Percentiles rank a stretch among this genome's conserved stretches.
These are phyloP conservation scores for Solanum peruvianum DNA, from an alignment of 257 asterid species.

Conservation along the genomic window DNA sequence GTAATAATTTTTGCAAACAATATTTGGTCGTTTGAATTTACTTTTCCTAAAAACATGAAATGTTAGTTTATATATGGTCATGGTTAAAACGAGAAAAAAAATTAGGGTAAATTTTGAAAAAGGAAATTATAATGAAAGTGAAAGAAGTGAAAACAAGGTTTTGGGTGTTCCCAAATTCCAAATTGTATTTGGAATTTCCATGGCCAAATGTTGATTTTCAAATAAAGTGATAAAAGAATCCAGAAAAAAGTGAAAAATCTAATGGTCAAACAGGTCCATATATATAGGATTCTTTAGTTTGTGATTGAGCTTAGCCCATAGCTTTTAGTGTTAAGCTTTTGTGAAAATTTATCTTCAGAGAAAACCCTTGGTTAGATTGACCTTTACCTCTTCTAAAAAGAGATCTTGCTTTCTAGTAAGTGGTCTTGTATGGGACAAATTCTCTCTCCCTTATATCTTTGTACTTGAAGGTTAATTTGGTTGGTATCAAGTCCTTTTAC, in stretches of 20 bases:
- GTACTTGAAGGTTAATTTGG: background rate
- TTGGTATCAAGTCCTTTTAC: background rate
- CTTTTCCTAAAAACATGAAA: background rate
- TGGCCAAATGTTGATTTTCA: background rate
- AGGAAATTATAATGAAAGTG: background rate
- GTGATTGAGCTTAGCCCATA: background rate
- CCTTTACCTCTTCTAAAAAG: background rate
- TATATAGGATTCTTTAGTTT: background rate
- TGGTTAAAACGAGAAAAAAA: too few relatives aligned
- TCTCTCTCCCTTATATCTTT: background rate
- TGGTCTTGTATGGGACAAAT: background rate
- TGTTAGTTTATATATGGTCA: background rate
- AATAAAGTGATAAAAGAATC: background rate
- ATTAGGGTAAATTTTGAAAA: too few relatives aligned
- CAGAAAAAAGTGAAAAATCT: background rate
- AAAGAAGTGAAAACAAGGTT: background rate
- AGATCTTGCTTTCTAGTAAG: background rate
- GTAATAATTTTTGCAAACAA: background rate
- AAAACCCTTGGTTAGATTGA: background rate
- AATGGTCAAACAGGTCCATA: background rate
- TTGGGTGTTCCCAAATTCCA: background rate
- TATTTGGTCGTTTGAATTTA: background rate
- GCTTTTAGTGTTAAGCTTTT: background rate
- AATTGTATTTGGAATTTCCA: background rate
- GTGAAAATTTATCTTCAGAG: background rate